These are phyloP conservation scores for Vararia minispora DNA, from an alignment of 768 basidiomycete genomes.

Conservation along the genomic window DNA sequence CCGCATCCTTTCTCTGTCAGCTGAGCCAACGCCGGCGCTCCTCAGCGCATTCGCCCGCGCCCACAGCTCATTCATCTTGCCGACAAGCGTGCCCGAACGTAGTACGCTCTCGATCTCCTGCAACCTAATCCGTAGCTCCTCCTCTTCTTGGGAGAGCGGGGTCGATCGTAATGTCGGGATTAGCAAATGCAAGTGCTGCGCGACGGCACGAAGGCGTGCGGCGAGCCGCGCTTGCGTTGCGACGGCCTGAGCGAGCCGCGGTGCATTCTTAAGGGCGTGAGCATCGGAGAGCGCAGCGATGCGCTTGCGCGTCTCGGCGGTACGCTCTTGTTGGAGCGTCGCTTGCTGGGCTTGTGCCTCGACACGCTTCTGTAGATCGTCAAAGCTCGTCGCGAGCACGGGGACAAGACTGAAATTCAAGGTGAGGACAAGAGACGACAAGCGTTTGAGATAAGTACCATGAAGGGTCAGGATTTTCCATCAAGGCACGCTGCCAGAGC, in stretches of 20 bases:
- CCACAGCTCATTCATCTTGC: conserved; percentile 79
- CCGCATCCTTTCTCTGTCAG: conserved; percentile 35
- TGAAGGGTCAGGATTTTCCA: conserved; percentile 74
- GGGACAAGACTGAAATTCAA: conserved; percentile 50
- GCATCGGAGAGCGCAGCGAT: conserved; percentile 48
- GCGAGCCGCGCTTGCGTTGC: conserved; percentile 57
- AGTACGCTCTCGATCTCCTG: conserved; percentile 72
- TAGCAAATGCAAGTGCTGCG: conserved; percentile 70
- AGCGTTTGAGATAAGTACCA: conserved; percentile 35
- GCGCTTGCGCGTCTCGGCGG: conserved; percentile 62
- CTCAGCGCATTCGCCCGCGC: conserved; percentile 67
- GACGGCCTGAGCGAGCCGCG: conserved; percentile 53
- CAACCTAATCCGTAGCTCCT: conserved; percentile 54
- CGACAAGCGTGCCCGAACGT: conserved; percentile 49
- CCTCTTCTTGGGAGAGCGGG: conserved; percentile 72
- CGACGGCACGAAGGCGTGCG: conserved; percentile 56
- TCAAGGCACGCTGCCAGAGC: conserved; percentile 67
- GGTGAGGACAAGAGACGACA: conserved; percentile 2
- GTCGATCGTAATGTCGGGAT: conserved; percentile 68
- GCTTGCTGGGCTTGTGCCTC: conserved; percentile 65
- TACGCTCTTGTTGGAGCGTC: conserved; percentile 51
- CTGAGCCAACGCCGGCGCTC: conserved; percentile 37
- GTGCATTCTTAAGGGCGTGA: conserved; percentile 55
- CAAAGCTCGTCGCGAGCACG: conserved; percentile 71
- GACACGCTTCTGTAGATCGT: conserved; percentile 68